Evolutionary conservation across 1,284 basidiomycete genomes (phyloP).

Genomic region (Phylloboletellus chloephorus): DNA sequence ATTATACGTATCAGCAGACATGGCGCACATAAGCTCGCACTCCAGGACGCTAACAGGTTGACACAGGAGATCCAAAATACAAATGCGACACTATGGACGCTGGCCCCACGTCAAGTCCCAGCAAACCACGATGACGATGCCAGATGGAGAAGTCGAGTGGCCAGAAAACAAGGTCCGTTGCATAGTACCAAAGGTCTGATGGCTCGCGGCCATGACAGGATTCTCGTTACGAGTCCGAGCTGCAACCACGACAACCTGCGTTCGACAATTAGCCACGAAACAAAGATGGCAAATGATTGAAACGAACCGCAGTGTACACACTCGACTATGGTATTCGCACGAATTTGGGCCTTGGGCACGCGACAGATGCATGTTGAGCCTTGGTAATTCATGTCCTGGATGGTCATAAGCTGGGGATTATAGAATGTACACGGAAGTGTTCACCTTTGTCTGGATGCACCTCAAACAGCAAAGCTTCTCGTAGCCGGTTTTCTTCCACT

Average conservation of each 20-base stretch:
- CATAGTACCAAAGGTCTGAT: not conserved
- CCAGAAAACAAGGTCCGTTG: not conserved
- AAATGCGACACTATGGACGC: not conserved
- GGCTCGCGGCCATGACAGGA: not conserved
- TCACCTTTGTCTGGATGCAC: constrained; percentile 91
- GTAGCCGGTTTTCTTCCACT: constrained; percentile 99
- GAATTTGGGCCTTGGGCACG: constrained; percentile 91
- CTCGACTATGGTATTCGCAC: constrained; percentile 90
- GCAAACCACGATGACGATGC: not conserved
- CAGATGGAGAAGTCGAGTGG: not conserved
- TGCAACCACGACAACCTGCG: constrained; percentile 75
- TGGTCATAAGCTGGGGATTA: constrained; percentile 15
- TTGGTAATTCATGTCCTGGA: constrained; percentile 97
- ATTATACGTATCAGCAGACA: constrained; percentile 1
- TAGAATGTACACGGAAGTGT: constrained; percentile 18
- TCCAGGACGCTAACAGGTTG: not conserved
- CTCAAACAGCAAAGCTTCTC: constrained; percentile 97
- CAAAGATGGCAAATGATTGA: constrained; percentile 1
- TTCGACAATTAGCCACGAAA: constrained; percentile 10
- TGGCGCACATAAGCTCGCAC: constrained; percentile 4
- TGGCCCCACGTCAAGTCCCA: not conserved
- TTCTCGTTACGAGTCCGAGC: constrained; percentile 66
- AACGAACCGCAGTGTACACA: constrained; percentile 93
- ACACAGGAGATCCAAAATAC: not conserved
- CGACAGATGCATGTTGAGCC: constrained; percentile 99